Evolutionary conservation across 139 green algal genomes (phyloP).

Genomic region (Chlamydomonas incerta): DNA sequence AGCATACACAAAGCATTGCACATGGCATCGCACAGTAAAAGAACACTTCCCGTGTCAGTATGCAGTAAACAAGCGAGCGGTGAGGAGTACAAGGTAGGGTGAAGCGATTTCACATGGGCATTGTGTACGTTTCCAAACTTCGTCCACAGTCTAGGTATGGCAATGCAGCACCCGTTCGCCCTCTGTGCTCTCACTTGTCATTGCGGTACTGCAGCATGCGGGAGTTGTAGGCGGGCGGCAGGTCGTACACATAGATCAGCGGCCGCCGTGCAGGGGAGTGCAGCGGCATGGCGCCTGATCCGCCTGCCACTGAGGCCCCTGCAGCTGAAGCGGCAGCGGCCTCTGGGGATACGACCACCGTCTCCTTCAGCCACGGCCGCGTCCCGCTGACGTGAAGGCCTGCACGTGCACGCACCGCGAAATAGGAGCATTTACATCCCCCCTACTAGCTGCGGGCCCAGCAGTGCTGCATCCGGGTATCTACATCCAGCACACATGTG

Average conservation of each 20-base stretch:
- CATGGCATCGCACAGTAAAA: too few species aligned
- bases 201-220: constrained; percentile 74
- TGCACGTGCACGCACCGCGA: too few species aligned
- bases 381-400: too few species aligned
- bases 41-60: not conserved
- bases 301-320: not conserved
- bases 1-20: not conserved
- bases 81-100: not conserved
- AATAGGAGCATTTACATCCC: too few species aligned
- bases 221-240: constrained; percentile 47
- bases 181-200: constrained; percentile 46
- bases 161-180: too few species aligned
- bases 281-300: not conserved
- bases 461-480: too few species aligned
- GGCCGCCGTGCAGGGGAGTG: not conserved
- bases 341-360: not conserved
- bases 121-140: too few species aligned
- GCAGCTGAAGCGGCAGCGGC: not conserved
- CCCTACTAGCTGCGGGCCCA: too few species aligned
- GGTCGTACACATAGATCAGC: constrained; percentile 54
- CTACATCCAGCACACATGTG: too few species aligned
- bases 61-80: not conserved
- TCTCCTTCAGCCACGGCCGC: constrained; percentile 1
- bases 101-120: too few species aligned
- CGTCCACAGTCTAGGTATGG: too few species aligned